These are phyloP conservation scores for Chaetomidium leptoderma DNA, from an alignment of 495 filamentous ascomycete species.

Conservation along the genomic window DNA sequence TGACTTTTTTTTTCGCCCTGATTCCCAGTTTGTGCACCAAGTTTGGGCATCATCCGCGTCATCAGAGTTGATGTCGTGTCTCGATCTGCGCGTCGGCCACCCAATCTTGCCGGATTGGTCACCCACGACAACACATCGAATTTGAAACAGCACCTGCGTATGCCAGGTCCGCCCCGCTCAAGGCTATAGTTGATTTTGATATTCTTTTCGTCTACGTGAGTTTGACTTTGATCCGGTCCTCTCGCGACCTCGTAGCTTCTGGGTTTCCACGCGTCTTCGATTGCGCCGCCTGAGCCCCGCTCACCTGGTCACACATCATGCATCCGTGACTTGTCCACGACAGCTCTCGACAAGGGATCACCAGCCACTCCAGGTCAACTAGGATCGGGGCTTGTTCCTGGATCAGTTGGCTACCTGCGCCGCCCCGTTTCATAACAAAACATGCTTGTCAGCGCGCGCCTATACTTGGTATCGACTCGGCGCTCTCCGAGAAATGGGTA, in stretches of 20 bases:
- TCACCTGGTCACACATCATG: neutral
- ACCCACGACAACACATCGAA: neutral
- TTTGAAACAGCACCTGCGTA: neutral
- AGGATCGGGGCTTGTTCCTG: neutral
- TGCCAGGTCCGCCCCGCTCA: neutral
- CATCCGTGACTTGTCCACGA: no score
- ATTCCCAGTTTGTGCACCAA: neutral
- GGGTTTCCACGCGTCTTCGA: no score
- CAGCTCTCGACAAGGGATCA: no score
- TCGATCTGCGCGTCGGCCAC: conserved; percentile 17
- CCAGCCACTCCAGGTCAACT: neutral
- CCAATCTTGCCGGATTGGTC: conserved; percentile 7
- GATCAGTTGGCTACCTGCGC: conserved; percentile 1
- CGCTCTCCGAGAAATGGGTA: no score
- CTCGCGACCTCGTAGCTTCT: no score
- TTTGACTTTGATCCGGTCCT: no score
- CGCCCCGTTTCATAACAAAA: neutral
- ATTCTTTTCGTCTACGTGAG: neutral
- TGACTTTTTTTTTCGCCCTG: conserved; percentile 1
- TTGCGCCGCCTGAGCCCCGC: no score
- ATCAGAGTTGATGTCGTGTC: conserved; percentile 20
- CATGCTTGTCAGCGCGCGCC: neutral
- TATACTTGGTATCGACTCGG: neutral
- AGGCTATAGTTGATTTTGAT: neutral
- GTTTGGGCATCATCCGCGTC: conserved; percentile 13